A percentile compares a stretch with the other conserved stretches of the same genome.
Conservation (phyloP, 805 yeast genomes). For the Metschnikowia sp. region DNA sequence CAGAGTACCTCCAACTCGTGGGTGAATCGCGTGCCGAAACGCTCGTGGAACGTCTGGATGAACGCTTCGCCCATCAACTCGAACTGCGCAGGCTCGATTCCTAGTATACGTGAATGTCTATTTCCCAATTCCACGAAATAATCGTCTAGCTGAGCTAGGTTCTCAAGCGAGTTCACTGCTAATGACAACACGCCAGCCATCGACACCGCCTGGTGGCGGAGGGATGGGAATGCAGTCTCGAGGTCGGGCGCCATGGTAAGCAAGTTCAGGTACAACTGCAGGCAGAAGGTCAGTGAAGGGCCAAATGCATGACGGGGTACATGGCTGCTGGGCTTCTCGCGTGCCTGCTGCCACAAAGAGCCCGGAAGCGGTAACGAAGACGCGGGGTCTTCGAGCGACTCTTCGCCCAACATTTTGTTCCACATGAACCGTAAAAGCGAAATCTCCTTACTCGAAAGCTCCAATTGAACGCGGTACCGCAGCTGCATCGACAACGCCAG, state of each 20-base stretch:
- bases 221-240: slow-evolving; percentile 66
- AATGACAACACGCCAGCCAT: slow-evolving; percentile 75
- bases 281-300: slow-evolving; percentile 59
- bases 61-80: slow-evolving; percentile 73
- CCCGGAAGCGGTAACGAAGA: slow-evolving; percentile 16
- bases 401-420: slow-evolving; percentile 33
- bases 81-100: slow-evolving; percentile 65
- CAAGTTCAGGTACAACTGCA: slow-evolving; percentile 71
- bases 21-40: slow-evolving; percentile 54
- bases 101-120: slow-evolving; percentile 70
- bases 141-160: slow-evolving; percentile 53
- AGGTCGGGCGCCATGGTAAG: slow-evolving; percentile 57
- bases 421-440: slow-evolving; percentile 46
- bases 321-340: slow-evolving; percentile 13
- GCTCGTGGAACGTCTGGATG: slow-evolving; percentile 62
- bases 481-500: slow-evolving; percentile 17
- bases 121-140: slow-evolving; percentile 65
- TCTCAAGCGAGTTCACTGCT: slow-evolving; percentile 63
- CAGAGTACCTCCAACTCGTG: slow-evolving; percentile 64
- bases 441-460: slow-evolving; percentile 32
- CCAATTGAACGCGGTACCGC: slow-evolving; percentile 21
- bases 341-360: slow-evolving; percentile 7
- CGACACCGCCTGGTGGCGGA: slow-evolving; percentile 74
- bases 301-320: slow-evolving; percentile 12
- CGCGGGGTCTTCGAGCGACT: slow-evolving; percentile 20